Evolutionary conservation across 345 rosid genomes (phyloP).

Genomic region (Eucalyptus marginata): DNA sequence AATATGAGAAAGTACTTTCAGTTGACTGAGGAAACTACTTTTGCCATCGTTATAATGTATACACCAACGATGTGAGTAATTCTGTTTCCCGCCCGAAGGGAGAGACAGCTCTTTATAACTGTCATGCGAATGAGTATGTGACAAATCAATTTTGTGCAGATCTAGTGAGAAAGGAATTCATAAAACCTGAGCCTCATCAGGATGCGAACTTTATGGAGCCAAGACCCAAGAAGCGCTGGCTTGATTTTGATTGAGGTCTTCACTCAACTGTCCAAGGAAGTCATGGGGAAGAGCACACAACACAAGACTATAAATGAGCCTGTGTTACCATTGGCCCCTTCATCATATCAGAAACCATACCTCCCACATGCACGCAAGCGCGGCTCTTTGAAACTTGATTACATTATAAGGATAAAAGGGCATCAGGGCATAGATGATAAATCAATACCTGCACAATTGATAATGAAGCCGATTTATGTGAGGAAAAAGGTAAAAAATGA

Average conservation of each 20-base stretch:
- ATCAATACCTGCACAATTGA: not conserved
- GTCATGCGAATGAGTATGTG: not conserved
- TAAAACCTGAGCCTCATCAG: not conserved
- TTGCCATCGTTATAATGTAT: not conserved
- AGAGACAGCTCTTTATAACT: not conserved
- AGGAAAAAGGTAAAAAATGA: not conserved
- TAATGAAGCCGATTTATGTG: not conserved
- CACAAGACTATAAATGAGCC: not conserved
- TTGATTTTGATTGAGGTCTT: not conserved
- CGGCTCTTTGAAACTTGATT: not conserved
- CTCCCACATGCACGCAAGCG: not conserved
- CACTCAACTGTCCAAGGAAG: not conserved
- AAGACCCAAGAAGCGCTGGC: not conserved
- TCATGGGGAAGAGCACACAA: not conserved
- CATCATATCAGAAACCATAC: not conserved
- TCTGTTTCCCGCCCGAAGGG: not conserved
- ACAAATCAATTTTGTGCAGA: not conserved
- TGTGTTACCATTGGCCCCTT: not conserved
- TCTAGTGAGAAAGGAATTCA: not conserved
- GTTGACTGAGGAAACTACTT: not conserved
- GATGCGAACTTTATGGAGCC: not conserved
- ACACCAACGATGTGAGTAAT: not conserved
- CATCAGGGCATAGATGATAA: not conserved
- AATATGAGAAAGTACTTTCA: not conserved
- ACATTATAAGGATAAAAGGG: not conserved